A percentile compares a stretch with the other conserved stretches of the same genome.
Evolutionary conservation across 192 early-diverging fungal genomes (phyloP).

Genomic region (Funneliformis geosporum): DNA sequence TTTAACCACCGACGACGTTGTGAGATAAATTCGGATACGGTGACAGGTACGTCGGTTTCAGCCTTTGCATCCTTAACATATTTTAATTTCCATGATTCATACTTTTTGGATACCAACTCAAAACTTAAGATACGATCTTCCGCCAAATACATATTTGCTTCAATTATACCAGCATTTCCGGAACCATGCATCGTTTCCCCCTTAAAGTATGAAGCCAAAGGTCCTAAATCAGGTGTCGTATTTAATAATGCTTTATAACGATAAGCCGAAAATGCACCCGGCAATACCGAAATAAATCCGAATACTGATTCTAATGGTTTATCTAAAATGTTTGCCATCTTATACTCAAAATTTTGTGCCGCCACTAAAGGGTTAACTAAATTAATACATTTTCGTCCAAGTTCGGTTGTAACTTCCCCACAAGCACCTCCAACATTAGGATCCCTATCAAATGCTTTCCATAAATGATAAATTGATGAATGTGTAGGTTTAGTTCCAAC

Average conservation of each 20-base stretch:
- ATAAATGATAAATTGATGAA: slow-evolving; percentile 63
- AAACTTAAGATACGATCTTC: slow-evolving; percentile 85
- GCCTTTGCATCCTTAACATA: slow-evolving; percentile 71
- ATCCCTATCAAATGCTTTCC: slow-evolving; percentile 61
- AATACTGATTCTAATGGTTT: slow-evolving; percentile 77
- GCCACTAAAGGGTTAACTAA: slow-evolving; percentile 59
- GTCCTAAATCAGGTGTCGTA: slow-evolving; percentile 54
- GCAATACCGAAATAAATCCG: slow-evolving; percentile 84
- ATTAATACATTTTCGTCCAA: slow-evolving; percentile 48
- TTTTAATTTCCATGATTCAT: slow-evolving; percentile 66
- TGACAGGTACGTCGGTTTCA: slow-evolving; percentile 82
- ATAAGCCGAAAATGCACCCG: slow-evolving; percentile 87
- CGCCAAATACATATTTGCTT: slow-evolving; percentile 80
- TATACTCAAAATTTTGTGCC: slow-evolving; percentile 70
- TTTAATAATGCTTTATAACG: slow-evolving; percentile 71
- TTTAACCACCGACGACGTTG: slow-evolving; percentile 96
- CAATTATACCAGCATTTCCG: slow-evolving; percentile 59
- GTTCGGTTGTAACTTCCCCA: slow-evolving; percentile 51
- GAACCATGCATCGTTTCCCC: slow-evolving; percentile 55
- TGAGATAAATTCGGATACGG: slow-evolving; percentile 85
- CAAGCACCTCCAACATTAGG: slow-evolving; percentile 61
- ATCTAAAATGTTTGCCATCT: slow-evolving; percentile 67
- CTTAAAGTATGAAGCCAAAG: slow-evolving; percentile 75
- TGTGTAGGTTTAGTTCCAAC: slow-evolving; percentile 61
- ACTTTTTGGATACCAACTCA: slow-evolving; percentile 79